phyloP scores from a whole-genome alignment of 2,329 filamentous ascomycete genomes.

The Colletotrichum tamarilloi region DNA sequence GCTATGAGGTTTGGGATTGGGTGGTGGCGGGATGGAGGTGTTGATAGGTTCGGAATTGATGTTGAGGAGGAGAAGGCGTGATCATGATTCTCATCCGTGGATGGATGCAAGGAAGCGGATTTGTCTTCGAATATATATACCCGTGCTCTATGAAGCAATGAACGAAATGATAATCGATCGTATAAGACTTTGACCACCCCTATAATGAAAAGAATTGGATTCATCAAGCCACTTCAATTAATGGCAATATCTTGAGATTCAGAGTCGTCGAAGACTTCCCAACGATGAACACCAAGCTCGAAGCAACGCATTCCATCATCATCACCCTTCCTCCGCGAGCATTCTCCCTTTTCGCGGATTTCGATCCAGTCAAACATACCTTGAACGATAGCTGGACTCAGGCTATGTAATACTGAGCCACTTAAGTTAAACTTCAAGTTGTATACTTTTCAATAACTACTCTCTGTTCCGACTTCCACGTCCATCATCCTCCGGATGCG shows the following conservation, averaged over 20 bases:
- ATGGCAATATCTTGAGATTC: too few relatives aligned
- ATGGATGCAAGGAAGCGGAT: neutral
- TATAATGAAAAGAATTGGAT: neutral
- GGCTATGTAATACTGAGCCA: accelerated
- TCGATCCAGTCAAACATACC: too few relatives aligned
- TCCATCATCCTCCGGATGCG: neutral
- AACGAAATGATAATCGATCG: neutral
- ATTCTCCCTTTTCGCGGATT: too few relatives aligned
- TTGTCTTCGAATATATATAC: neutral
- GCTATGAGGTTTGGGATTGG: constrained; percentile 37
- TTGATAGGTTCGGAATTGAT: constrained; percentile 10
- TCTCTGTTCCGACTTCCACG: too few relatives aligned
- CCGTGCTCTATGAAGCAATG: neutral
- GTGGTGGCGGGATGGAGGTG: constrained; percentile 2
- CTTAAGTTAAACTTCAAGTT: too few relatives aligned
- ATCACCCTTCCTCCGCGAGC: too few relatives aligned
- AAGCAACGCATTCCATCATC: too few relatives aligned
- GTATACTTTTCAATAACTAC: neutral
- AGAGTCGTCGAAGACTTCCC: too few relatives aligned
- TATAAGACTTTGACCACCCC: neutral
- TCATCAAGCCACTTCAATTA: too few relatives aligned
- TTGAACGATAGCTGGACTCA: too few relatives aligned
- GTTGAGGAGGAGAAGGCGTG: neutral
- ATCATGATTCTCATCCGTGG: neutral
- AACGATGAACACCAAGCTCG: too few relatives aligned